Evolutionary conservation across 75 land plant genomes (phyloP).

Genomic region (Sequoia sempervirens): DNA sequence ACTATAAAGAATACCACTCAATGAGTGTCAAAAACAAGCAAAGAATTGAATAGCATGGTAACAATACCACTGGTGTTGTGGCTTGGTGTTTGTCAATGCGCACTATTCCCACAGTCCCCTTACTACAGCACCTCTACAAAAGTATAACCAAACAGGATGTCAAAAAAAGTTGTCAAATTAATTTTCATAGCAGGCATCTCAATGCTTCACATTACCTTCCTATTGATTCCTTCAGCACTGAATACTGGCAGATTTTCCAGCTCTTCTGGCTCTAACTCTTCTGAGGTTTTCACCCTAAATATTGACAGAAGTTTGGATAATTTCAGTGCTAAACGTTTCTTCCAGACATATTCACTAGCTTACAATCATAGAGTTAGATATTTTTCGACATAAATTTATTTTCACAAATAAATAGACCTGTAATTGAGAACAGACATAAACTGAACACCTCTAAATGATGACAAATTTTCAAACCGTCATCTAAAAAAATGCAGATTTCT

Average conservation of each 20-base stretch:
- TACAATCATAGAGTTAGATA: too few relatives aligned
- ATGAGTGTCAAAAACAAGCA: background rate
- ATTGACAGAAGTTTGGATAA: background rate
- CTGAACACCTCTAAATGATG: background rate
- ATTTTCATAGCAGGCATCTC: background rate
- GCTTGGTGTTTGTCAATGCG: constrained; percentile 54
- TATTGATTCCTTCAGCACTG: constrained; percentile 86
- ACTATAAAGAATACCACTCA: background rate
- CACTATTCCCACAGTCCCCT: constrained; percentile 70
- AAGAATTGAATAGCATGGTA: background rate
- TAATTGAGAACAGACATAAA: background rate
- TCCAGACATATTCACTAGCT: background rate
- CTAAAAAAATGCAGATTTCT: too few relatives aligned
- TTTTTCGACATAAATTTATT: too few relatives aligned
- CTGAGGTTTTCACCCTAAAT: constrained; percentile 62
- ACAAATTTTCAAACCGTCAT: too few relatives aligned
- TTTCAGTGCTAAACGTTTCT: background rate
- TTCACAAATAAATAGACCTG: too few relatives aligned
- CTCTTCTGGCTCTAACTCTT: constrained; percentile 79
- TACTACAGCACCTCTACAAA: constrained; percentile 81
- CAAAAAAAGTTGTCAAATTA: background rate
- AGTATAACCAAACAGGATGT: background rate
- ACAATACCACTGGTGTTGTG: constrained; percentile 61
- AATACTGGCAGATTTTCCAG: constrained; percentile 80
- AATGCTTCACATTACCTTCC: constrained; percentile 41